Conservation (phyloP, 2,329 filamentous ascomycete genomes). For the Paracoccidioides brasiliensis region DNA sequence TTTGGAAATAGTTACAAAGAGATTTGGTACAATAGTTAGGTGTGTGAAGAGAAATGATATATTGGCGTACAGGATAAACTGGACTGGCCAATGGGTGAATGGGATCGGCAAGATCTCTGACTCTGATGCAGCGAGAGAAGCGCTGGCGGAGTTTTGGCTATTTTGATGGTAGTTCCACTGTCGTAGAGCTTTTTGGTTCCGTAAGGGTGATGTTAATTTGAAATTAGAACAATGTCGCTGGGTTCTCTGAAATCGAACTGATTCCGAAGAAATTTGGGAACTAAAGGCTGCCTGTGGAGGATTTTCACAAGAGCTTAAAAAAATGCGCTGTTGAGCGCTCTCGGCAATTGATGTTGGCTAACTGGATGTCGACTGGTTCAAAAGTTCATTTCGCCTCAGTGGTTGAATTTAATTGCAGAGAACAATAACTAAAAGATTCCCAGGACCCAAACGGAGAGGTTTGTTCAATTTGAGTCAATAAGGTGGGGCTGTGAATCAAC, state of each 20-base stretch:
- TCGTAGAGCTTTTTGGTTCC: neutral
- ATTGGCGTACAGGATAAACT: neutral
- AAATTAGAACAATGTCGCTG: neutral
- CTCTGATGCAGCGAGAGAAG: slow-evolving; percentile 2
- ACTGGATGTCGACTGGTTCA: neutral
- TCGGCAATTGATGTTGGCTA: neutral
- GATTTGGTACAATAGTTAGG: neutral
- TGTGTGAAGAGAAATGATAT: neutral
- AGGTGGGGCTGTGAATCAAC: neutral
- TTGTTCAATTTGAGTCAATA: neutral
- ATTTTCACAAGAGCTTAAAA: neutral
- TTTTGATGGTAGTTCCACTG: neutral
- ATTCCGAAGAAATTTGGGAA: neutral
- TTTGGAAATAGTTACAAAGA: neutral
- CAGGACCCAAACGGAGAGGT: neutral
- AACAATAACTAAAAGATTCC: neutral
- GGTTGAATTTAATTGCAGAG: neutral
- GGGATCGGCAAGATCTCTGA: neutral
- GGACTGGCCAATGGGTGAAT: neutral
- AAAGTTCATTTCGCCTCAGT: neutral
- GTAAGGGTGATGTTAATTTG: neutral
- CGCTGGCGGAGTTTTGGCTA: slow-evolving; percentile 7
- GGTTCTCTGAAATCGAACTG: neutral
- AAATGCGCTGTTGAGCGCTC: neutral
- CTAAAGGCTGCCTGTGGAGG: neutral